phyloP scores from a whole-genome alignment of 2,329 filamentous ascomycete genomes.

The Blastomyces silverae region DNA sequence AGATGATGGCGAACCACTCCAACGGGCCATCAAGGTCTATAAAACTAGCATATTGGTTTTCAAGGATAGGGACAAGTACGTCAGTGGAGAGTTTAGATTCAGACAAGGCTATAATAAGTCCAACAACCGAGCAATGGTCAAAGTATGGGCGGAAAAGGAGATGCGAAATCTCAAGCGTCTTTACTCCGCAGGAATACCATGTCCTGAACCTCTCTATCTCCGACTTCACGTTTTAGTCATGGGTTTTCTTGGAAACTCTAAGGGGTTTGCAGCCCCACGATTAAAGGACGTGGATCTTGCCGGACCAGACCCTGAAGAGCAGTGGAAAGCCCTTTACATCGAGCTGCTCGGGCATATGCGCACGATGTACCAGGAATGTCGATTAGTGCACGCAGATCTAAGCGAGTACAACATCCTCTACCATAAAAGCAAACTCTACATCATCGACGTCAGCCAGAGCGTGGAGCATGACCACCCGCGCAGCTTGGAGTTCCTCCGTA shows the following conservation, averaged over 20 bases:
- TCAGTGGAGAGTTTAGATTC: slow-evolving; percentile 90
- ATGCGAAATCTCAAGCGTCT: slow-evolving; percentile 88
- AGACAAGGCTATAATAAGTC: slow-evolving; percentile 85
- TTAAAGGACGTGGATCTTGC: slow-evolving; percentile 76
- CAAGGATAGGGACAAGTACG: slow-evolving; percentile 95
- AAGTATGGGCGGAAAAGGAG: slow-evolving; percentile 98
- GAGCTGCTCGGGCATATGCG: slow-evolving; percentile 86
- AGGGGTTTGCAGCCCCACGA: slow-evolving; percentile 80
- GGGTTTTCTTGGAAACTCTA: slow-evolving; percentile 81
- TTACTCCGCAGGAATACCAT: slow-evolving; percentile 75
- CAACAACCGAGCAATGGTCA: slow-evolving; percentile 94
- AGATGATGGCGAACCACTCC: slow-evolving; percentile 49
- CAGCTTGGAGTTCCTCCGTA: slow-evolving; percentile 85
- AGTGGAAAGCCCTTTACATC: slow-evolving; percentile 72
- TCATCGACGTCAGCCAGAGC: slow-evolving; percentile 96
- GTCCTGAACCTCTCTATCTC: slow-evolving; percentile 79
- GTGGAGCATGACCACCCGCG: slow-evolving; percentile 95
- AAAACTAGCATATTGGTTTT: slow-evolving; percentile 97
- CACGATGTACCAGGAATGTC: slow-evolving; percentile 84
- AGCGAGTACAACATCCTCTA: slow-evolving; percentile 98
- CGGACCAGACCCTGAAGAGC: slow-evolving; percentile 59
- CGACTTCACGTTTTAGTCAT: slow-evolving; percentile 94
- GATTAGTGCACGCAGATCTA: slow-evolving; percentile 88
- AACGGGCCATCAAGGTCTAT: slow-evolving; percentile 96
- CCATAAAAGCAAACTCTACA: slow-evolving; percentile 71